Evolutionary conservation across 2,329 filamentous ascomycete species (phyloP), one percentile per base, ranked within the genome.

Genomic region (Alternaria atra): DNA sequence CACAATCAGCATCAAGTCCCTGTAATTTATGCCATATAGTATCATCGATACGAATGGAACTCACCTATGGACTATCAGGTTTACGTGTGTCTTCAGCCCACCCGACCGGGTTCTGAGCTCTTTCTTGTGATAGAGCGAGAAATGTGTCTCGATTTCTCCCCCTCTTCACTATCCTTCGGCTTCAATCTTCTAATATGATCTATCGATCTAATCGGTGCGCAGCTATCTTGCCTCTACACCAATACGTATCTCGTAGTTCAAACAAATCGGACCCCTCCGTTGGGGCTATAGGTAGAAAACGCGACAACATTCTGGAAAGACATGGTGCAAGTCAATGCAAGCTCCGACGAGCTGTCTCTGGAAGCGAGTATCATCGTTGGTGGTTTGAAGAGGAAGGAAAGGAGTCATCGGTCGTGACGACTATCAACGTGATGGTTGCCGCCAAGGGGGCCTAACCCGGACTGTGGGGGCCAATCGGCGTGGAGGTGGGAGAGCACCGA

Each of bases 271-370:
- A 85, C 84, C 84, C 84, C 84, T 77, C 70, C 82, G 68, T 81
- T 85, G 84, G 84, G 84, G 84, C 82, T 85, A 84, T 84, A 72
- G 58, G 69, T 69, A 70, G 70, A 63, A 70, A 67, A 68, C 46
- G 66, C 65, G 66, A 66, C 66, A 63, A 67, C 65, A 75, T 72
- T 68, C 59, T 68, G 63, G 54, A 55, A 65, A 56, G 58, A 64
- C 59, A 70, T 59, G 52, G 57, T 68, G 59, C 59, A 57, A 57
- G 60, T 56, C 40, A 47, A 57, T 55, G 66, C 69, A 69, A 72
- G 69, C 70, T 74, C 67, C 54, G 46, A 60, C 15, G 65, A 71
- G 72, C 73, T 70, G 67, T 68, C 34, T 52, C 64, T 57, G 44
- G 55, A 57, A 52, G 58, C 61, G 55, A 52, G 35, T 64, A 67